Evolutionary conservation across 2,329 filamentous ascomycete genomes (phyloP), one percentile per base, ranked within the genome.

Genomic region (Paecilomyces sp.): DNA sequence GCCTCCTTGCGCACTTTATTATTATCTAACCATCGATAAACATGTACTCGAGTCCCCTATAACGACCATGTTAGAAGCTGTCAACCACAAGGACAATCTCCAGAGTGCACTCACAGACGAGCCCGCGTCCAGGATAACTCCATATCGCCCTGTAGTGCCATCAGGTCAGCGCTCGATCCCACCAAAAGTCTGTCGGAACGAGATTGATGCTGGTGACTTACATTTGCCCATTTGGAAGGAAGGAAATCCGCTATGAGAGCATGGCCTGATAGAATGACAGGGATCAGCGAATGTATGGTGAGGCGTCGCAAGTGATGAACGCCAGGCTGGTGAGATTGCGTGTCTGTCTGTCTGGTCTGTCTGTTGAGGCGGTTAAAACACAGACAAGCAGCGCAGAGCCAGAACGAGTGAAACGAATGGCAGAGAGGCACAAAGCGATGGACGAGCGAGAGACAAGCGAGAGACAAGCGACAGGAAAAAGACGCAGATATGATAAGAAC

Each of bases 41-140:
- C 86, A 75, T 99, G 91, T 64, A 96, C 83, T 73, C 94, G 89
- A 69, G 93, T 97, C 73, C 94, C 93, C 75, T 84, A 58, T 60
- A 12, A 22, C 22, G 22, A 22, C 2, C 30, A 31, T 18, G 18
- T 47, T 25, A 56, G 51, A 52, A 55, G 13, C 22, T n/a, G 31
- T 33, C 36, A 6, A 56, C 58, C 31, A 66, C 72, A 55, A 31
- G 50, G 28, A 53, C 25, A 57, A 50, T 36, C n/a, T 5, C 22
- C 50, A 18, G 6, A 56, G 15, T 53, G 13, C 34, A 74, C 80
- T 65, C 77, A 85, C 83, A 70, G 94, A 97, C 76, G 94, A 97
- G 67, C 94, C 94, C 74, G 94, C 94, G 83, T 99, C 94, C 71
- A 99, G 85, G 72, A 99, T 92, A 69, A 97, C 90, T 73, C 92